Evolutionary conservation across 2,329 filamentous ascomycete species (phyloP), one percentile per base, ranked within the genome.

Genomic region (Fusarium sp.): DNA sequence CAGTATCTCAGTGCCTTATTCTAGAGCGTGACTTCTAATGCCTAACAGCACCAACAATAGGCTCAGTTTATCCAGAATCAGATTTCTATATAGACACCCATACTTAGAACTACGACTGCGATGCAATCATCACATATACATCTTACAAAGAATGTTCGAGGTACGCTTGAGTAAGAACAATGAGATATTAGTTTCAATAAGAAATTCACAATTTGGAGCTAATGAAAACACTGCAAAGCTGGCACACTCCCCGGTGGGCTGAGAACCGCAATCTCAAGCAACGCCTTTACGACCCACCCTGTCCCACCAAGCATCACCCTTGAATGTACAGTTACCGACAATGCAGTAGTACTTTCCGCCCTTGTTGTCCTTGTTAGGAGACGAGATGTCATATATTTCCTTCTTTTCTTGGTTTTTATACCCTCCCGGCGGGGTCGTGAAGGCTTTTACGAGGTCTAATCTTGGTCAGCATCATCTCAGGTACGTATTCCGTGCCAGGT

Each of bases 1-100:
- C 19, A 48, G 19, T 48, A 48, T 48, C 18, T 9, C 45, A n/a
- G 27, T 48, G 10, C 45, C 45, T n/a, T 48, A 29, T 27, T 48
- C 45, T 48, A 10, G 41, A 25, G 16, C 10, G 18, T 9, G 41
- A 44, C 10, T 44, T 44, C 18, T n/a, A 44, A 25, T 10, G 10
- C 7, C 10, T 44, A 18, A 44, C 18, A 12, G 3, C 10, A 6
- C 41, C 41, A 44, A 18, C 4, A 1, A 12, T 25, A 6, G n/a
- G n/a, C 1, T 8, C 41, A 2, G n/a, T 5, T 25, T 44, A 44
- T 44, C 41, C 10, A 44, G 7, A 18, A 8, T 5, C n/a, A 7
- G n/a, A 23, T 2, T 18, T 23, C 14, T 42, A 3, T 3, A 8
- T 42, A 42, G 15, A 18, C 23, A 11, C 10, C 3, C 1, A 7